A percentile compares a stretch with the other conserved stretches of the same genome.
These are phyloP conservation scores for Candida gigantensis DNA, from an alignment of 1,139 yeast species.

Conservation along the genomic window DNA sequence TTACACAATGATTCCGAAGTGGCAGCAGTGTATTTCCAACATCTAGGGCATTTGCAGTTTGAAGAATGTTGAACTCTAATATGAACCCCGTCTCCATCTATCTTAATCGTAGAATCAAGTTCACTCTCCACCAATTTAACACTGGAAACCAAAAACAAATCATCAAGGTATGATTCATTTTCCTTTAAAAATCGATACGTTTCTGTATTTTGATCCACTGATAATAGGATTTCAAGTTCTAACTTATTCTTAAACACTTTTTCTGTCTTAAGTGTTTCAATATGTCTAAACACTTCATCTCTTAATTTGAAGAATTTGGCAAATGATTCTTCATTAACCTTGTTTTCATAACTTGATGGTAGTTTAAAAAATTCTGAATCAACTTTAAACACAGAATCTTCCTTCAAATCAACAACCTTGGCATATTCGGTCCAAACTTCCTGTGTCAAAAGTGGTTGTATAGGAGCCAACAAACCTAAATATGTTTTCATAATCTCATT, in stretches of 20 bases:
- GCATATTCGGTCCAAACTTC: constrained; percentile 77
- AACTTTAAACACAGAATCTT: constrained; percentile 54
- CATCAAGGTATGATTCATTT: constrained; percentile 43
- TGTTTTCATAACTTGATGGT: constrained; percentile 26
- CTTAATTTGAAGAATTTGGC: constrained; percentile 46
- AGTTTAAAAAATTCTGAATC: constrained; percentile 36
- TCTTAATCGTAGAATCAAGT: not conserved
- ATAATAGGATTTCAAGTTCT: constrained; percentile 55
- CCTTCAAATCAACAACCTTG: constrained; percentile 27
- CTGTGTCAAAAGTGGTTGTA: constrained; percentile 80
- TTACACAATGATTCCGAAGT: constrained; percentile 57
- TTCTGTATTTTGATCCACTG: constrained; percentile 16
- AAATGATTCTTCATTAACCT: constrained; percentile 41
- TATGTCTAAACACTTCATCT: constrained; percentile 45
- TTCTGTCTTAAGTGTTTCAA: constrained; percentile 33
- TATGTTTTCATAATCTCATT: constrained; percentile 61
- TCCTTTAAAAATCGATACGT: constrained; percentile 17
- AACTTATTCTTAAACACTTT: constrained; percentile 60
- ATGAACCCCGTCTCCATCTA: constrained; percentile 8
- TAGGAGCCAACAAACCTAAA: constrained; percentile 70
- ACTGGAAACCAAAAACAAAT: constrained; percentile 67
- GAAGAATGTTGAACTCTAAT: constrained; percentile 15
- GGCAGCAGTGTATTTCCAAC: constrained; percentile 78
- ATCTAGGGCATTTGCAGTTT: constrained; percentile 77
- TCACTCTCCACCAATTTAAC: constrained; percentile 35